Base-by-base conservation (phyloP, 2,329 filamentous ascomycete species). In the Claviceps sorghi region DNA sequence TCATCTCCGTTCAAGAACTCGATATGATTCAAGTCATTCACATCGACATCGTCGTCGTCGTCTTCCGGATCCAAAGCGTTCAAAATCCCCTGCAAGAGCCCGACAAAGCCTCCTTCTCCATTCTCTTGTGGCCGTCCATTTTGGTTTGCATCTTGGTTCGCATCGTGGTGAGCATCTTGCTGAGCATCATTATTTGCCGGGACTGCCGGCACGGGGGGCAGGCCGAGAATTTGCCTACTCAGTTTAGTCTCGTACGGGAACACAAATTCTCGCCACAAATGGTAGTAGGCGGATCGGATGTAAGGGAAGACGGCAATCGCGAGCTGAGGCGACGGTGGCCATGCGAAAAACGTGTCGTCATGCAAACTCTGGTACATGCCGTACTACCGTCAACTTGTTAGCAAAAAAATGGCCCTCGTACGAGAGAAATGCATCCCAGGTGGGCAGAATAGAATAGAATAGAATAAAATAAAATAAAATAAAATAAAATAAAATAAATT, bases 311-410 rank as follows among this genome's bases (percentile, higher is more conserved):
- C 55, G 1, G 72, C 66, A 50, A 79, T 62, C n/a, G 71, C 73
- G 54, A 76, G 72, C 41, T 71, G 67, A 0, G 76, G 72, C 0
- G 76, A 74, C 0, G 76, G 77, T 1, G 78, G 77, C 77, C 77
- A 80, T 15, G 62, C 60, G 21, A 74, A 64, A 48, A 73, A 66
- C n/a, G 71, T 60, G 32, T 71, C 65, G 42, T 75, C 67, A 44
- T 71, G 67, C 51, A 72, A 66, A 38, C 73, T 60, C 29, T 75
- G 69, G 36, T 70, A 67, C 11, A 71, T 67, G 49, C 70, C 72
- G 52, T 74, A 78, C 77, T 79, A 49, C 19, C 22, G 17, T 30
- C 11, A 32, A 1, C 10, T 34, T 47, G 13, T 47, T 34, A 47
- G 45, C 44, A 52, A 40, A 52, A 40, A 29, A 19, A 13, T 32